These are phyloP conservation scores for Aleurites moluccanus DNA, from an alignment of 441 rosid genomes.

Conservation along the genomic window DNA sequence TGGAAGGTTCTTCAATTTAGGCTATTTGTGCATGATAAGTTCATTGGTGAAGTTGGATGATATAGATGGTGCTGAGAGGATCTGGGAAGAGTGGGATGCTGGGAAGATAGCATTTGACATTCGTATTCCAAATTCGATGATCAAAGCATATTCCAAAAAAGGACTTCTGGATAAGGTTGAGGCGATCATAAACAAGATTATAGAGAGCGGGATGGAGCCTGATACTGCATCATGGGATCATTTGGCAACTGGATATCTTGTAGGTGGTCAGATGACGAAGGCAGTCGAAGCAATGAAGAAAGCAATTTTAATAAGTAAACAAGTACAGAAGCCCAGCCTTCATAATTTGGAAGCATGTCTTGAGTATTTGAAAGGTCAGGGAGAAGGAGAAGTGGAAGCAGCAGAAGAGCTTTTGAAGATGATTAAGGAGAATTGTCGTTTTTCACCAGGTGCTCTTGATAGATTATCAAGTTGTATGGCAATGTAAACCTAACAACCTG, in stretches of 20 bases:
- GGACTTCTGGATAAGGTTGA: slow-evolving; percentile 42
- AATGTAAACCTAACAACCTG: not conserved
- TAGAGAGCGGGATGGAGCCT: slow-evolving; percentile 35
- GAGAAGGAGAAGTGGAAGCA: slow-evolving; percentile 32
- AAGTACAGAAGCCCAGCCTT: slow-evolving; percentile 26
- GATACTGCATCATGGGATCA: slow-evolving; percentile 33
- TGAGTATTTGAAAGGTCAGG: slow-evolving; percentile 26
- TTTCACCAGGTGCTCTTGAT: not conserved
- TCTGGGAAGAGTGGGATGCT: slow-evolving; percentile 39
- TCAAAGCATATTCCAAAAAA: slow-evolving; percentile 35
- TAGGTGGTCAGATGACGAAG: slow-evolving; percentile 28
- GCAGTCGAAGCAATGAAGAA: slow-evolving; percentile 37
- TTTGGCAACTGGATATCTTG: slow-evolving; percentile 36
- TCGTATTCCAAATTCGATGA: slow-evolving; percentile 37
- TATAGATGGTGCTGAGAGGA: slow-evolving; percentile 37
- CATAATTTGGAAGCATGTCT: slow-evolving; percentile 31
- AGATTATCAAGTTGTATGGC: slow-evolving; percentile 5
- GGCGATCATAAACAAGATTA: slow-evolving; percentile 26
- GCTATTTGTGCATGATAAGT: slow-evolving; percentile 34
- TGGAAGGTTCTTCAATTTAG: slow-evolving; percentile 21
- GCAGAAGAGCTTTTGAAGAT: slow-evolving; percentile 33
- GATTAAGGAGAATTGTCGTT: not conserved
- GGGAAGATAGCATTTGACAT: slow-evolving; percentile 19
- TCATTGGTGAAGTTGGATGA: slow-evolving; percentile 40
- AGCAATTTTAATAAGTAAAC: slow-evolving; percentile 26